These are phyloP conservation scores for Gracilaria domingensis DNA, from an alignment of 23 red algal genomes.

Conservation along the genomic window DNA sequence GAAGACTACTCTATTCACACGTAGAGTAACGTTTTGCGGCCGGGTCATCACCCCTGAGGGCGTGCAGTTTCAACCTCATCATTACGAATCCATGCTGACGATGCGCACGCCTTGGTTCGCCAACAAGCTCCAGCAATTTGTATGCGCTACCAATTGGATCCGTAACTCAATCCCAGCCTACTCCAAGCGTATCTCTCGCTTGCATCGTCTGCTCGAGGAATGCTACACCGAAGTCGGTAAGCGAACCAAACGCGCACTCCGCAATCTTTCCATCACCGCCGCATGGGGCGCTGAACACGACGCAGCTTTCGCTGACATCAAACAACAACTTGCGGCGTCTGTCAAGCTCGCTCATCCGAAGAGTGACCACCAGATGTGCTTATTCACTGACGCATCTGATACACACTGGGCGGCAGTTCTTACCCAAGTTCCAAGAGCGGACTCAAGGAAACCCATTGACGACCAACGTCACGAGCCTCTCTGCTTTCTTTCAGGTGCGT, in stretches of 20 bases:
- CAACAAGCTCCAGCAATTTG: slow-evolving; percentile 27
- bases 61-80: slow-evolving; percentile 6
- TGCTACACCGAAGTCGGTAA: neutral
- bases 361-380: neutral
- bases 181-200: neutral
- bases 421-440: slow-evolving; percentile 1
- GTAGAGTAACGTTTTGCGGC: neutral
- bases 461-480: slow-evolving; percentile 44
- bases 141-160: slow-evolving; percentile 34
- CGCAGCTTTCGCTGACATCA: slow-evolving; percentile 54
- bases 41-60: neutral
- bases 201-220: slow-evolving; percentile 20
- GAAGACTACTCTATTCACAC: neutral
- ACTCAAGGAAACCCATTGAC: neutral
- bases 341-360: slow-evolving; percentile 41
- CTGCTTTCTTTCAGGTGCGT: slow-evolving; percentile 40
- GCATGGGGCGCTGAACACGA: slow-evolving; percentile 34
- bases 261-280: neutral
- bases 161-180: slow-evolving; percentile 14
- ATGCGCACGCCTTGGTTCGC: neutral
- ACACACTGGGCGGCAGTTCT: slow-evolving; percentile 43
- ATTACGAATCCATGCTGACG: neutral
- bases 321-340: slow-evolving; percentile 21
- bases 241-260: slow-evolving; percentile 20
- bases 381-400: slow-evolving; percentile 47